A percentile compares a stretch with the other conserved stretches of the same genome.
Conservation (phyloP, 2,329 filamentous ascomycete genomes). For the Aspergillus sp. region DNA sequence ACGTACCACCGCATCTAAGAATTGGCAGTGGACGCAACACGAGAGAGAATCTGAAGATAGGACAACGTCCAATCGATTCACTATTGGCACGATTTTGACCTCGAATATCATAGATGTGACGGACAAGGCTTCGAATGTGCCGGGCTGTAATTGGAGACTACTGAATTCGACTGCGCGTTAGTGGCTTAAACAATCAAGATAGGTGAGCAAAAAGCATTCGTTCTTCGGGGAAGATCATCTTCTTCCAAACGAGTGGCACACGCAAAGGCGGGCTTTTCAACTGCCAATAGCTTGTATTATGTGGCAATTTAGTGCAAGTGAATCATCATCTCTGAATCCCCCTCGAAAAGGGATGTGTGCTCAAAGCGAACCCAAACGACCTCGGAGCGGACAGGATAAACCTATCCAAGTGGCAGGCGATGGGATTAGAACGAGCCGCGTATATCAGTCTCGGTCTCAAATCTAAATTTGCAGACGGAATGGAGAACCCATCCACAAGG, state of each 20-base stretch:
- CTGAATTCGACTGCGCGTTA: not conserved
- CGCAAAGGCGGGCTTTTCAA: not conserved
- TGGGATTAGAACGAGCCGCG: conserved; percentile 45
- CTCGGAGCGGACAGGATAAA: conserved; percentile 23
- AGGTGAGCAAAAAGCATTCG: not conserved
- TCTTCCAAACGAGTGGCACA: not conserved
- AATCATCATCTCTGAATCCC: too few relatives aligned
- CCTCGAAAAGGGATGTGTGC: conserved; percentile 33
- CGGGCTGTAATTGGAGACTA: conserved; percentile 7
- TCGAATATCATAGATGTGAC: conserved; percentile 42
- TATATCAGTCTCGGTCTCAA: conserved; percentile 41
- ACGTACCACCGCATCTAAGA: conserved; percentile 38
- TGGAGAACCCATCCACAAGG: conserved; percentile 36
- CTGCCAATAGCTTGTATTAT: not conserved
- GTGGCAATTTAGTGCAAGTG: too few relatives aligned
- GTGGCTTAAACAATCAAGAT: not conserved
- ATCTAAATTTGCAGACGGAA: conserved; percentile 45
- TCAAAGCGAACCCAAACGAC: conserved; percentile 48
- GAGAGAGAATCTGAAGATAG: conserved; percentile 35
- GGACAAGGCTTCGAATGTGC: conserved; percentile 48
- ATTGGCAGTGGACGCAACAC: conserved; percentile 43
- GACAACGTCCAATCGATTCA: conserved; percentile 29
- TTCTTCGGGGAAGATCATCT: not conserved
- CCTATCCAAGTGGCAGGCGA: conserved; percentile 26
- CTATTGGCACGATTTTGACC: conserved; percentile 48